These are phyloP conservation scores for Astrephomene gubernaculifera DNA, from an alignment of 139 green algal genomes.

Conservation along the genomic window DNA sequence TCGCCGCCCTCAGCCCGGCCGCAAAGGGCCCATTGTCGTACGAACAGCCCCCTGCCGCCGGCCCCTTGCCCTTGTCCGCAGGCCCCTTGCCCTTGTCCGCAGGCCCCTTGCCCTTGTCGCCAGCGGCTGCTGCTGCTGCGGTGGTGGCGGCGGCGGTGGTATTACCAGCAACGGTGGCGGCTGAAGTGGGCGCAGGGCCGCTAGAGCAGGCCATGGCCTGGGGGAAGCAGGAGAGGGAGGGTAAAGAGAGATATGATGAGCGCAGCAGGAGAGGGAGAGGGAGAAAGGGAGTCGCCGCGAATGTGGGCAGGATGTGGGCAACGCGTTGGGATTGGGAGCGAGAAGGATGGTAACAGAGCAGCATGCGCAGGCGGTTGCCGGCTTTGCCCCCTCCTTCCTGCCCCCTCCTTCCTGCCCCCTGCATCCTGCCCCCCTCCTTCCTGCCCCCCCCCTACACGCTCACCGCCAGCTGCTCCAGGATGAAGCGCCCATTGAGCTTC, in stretches of 20 bases:
- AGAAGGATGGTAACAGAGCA: not conserved
- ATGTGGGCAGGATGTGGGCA: not conserved
- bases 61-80: slow-evolving; percentile 49
- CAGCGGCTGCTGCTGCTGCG: not conserved
- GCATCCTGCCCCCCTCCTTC: not conserved
- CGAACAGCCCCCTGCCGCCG: not conserved
- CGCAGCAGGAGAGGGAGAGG: not conserved
- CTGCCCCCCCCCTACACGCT: not conserved
- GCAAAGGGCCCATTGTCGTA: slow-evolving; percentile 50
- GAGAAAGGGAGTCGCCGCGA: not conserved
- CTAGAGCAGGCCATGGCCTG: slow-evolving; percentile 34
- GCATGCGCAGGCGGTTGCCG: not conserved
- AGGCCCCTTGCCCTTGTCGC: slow-evolving; percentile 11
- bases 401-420: not conserved
- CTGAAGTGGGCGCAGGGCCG: too few relatives aligned
- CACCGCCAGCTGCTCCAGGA: slow-evolving; percentile 72
- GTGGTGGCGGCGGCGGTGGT: not conserved
- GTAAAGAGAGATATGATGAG: not conserved
- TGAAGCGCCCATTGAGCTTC: slow-evolving; percentile 81
- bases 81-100: slow-evolving; percentile 51
- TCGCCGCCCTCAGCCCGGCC: slow-evolving; percentile 40
- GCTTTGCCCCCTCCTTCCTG: not conserved
- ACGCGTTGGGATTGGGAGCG: not conserved
- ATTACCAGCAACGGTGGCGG: not conserved
- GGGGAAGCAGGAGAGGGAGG: not conserved